Evolutionary conservation across 805 yeast genomes (phyloP).

Genomic region (Cyberlindnera mycetangii): DNA sequence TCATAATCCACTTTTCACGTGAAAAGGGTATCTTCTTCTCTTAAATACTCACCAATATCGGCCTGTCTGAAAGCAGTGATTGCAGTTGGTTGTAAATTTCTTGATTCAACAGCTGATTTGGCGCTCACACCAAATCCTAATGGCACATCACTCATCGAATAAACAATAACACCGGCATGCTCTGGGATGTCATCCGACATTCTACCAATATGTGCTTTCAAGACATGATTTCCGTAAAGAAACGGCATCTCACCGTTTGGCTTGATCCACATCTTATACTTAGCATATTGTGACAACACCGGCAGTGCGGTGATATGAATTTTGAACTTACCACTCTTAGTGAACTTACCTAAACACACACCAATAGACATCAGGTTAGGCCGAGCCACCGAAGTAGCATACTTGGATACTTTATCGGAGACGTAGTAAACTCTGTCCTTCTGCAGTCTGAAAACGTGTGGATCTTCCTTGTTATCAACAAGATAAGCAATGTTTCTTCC

Average conservation of each 20-base stretch:
- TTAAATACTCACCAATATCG: conserved; percentile 94
- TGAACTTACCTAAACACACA: conserved; percentile 91
- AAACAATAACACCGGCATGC: conserved; percentile 92
- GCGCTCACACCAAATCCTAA: conserved; percentile 95
- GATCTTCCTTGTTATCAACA: conserved; percentile 74
- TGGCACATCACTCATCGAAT: conserved; percentile 88
- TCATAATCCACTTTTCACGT: conserved; percentile 40
- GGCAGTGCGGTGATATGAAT: conserved; percentile 90
- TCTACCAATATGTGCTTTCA: conserved; percentile 94
- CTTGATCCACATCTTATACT: conserved; percentile 94
- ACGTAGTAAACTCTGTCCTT: conserved; percentile 96
- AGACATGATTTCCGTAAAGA: conserved; percentile 91
- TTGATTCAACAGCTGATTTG: conserved; percentile 83
- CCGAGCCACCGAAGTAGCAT: conserved; percentile 90
- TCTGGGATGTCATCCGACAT: conserved; percentile 98
- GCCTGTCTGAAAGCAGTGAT: conserved; percentile 96
- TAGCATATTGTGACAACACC: conserved; percentile 81
- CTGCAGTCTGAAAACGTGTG: conserved; percentile 93
- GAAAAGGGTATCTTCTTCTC: conserved; percentile 96
- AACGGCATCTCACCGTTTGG: conserved; percentile 98
- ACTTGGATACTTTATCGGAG: conserved; percentile 72
- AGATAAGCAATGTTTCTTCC: conserved; percentile 92
- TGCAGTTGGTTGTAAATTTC: conserved; percentile 86
- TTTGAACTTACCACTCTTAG: conserved; percentile 95
- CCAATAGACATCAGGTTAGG: conserved; percentile 90